Conservation (phyloP, 2,329 filamentous ascomycete genomes). For the Blumeria hordei region DNA sequence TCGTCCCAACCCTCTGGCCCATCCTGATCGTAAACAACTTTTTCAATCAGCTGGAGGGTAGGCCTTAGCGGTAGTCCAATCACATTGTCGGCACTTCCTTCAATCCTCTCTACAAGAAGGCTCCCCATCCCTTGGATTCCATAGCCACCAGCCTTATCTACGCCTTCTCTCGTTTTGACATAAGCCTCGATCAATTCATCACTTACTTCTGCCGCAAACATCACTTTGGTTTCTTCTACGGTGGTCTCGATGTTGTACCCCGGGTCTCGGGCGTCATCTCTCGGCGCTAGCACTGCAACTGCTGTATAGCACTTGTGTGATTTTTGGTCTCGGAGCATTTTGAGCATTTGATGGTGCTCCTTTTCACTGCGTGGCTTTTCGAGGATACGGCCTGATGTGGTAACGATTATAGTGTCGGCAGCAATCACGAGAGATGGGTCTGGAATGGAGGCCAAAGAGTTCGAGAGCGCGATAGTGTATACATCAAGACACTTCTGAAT, state of each 20-base stretch:
- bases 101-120: constrained; percentile 68
- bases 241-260: constrained; percentile 64
- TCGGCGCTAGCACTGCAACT: constrained; percentile 59
- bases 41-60: constrained; percentile 63
- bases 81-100: constrained; percentile 83
- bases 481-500: constrained; percentile 62
- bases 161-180: constrained; percentile 68
- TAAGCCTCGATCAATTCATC: constrained; percentile 74
- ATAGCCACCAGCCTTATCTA: constrained; percentile 90
- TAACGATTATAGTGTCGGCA: constrained; percentile 77
- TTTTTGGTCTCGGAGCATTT: constrained; percentile 50
- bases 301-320: constrained; percentile 70
- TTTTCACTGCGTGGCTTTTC: constrained; percentile 73
- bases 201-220: constrained; percentile 48
- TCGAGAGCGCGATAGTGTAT: constrained; percentile 17
- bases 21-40: constrained; percentile 54
- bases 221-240: constrained; percentile 81
- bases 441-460: constrained; percentile 16
- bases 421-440: constrained; percentile 73
- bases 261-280: constrained; percentile 56
- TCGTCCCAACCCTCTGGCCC: constrained; percentile 26
- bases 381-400: constrained; percentile 48
- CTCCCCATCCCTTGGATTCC: constrained; percentile 76
- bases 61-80: constrained; percentile 67
- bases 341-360: constrained; percentile 68